Evolutionary conservation across 805 yeast species (phyloP).

Genomic region (Candida endomychidarum): DNA sequence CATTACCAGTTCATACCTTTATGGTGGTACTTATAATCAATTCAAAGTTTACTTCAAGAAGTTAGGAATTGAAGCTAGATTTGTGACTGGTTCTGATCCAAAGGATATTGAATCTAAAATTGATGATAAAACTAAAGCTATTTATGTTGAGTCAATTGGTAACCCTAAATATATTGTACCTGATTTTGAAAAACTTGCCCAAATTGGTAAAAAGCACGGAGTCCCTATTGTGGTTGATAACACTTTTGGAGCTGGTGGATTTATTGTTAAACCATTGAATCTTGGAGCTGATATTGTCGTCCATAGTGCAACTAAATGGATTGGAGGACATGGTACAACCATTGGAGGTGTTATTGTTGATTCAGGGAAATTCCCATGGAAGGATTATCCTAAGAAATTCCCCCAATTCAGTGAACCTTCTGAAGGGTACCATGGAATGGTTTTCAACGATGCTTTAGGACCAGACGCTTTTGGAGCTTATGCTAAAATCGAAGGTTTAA

Average conservation of each 20-base stretch:
- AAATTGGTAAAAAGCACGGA: slow-evolving; percentile 81
- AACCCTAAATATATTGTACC: slow-evolving; percentile 93
- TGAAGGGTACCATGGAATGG: slow-evolving; percentile 90
- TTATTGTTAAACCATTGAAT: slow-evolving; percentile 75
- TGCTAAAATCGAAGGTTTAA: slow-evolving; percentile 77
- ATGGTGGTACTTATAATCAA: slow-evolving; percentile 97
- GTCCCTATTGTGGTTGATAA: slow-evolving; percentile 91
- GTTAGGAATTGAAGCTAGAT: slow-evolving; percentile 81
- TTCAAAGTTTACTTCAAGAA: slow-evolving; percentile 90
- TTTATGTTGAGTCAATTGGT: slow-evolving; percentile 87
- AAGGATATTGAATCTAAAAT: slow-evolving; percentile 71
- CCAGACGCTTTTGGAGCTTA: slow-evolving; percentile 71
- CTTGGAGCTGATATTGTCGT: slow-evolving; percentile 90
- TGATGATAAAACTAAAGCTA: slow-evolving; percentile 85
- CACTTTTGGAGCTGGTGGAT: slow-evolving; percentile 98
- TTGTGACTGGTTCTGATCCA: slow-evolving; percentile 79
- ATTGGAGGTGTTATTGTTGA: slow-evolving; percentile 90
- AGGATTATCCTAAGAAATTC: slow-evolving; percentile 60
- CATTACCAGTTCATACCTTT: slow-evolving; percentile 79
- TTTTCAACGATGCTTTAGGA: slow-evolving; percentile 80
- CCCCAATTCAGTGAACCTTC: slow-evolving; percentile 91
- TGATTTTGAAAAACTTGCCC: slow-evolving; percentile 75
- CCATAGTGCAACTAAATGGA: slow-evolving; percentile 97
- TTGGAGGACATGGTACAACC: slow-evolving; percentile 95
- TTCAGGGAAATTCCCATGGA: slow-evolving; percentile 92